Evolutionary conservation across 352 stramenopile species (phyloP), one percentile per base, ranked within the genome.

Genomic region (Globisporangium recalcitrans): DNA sequence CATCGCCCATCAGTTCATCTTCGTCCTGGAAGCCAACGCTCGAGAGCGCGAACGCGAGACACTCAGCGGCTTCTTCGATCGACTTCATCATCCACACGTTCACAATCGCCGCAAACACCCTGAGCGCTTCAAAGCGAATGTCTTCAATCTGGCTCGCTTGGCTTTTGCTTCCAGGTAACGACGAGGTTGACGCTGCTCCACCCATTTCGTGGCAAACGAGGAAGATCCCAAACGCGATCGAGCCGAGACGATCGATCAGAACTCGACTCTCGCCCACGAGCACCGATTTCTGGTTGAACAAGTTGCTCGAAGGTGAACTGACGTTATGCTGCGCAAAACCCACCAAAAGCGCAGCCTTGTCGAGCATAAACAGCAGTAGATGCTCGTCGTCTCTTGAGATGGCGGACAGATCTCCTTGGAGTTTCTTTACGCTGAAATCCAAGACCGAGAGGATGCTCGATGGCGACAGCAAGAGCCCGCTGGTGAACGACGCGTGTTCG

Each of bases 41-140:
- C 34, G 64, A 52, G 31, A 74, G 16, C 21, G 67, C 38, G 8
- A 49, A 42, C 1, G 49, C 65, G 27, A 74, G 60, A 32, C 52
- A 63, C 26, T 74, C 64, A 9, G 61, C 58, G 1, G 65, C 57
- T 36, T 70, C 55, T 31, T 74, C 68, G 13, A 22, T 54, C 4
- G 67, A 62, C 29, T 68, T 56, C 8, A 40, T 58, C 57, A 70
- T 62, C 67, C 67, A 73, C n/a, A 70, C 46, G 16, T 46, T 14
- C 21, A 68, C 63, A 11, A 71, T 22, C 9, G 22, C 26, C 9
- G 54, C 52, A 52, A 73, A 71, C 7, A 63, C 53, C 21, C 24
- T 61, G 13, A 73, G 54, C 11, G 63, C 26, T 13, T 67, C 52
- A 31, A 60, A 47, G 3, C 67, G 58, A 34, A 73, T 58, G n/a